A percentile compares a stretch with the other conserved stretches of the same genome.
These are phyloP conservation scores for Lecanoromycetidae sp. DNA, from an alignment of 2,329 filamentous ascomycete species.

Conservation along the genomic window DNA sequence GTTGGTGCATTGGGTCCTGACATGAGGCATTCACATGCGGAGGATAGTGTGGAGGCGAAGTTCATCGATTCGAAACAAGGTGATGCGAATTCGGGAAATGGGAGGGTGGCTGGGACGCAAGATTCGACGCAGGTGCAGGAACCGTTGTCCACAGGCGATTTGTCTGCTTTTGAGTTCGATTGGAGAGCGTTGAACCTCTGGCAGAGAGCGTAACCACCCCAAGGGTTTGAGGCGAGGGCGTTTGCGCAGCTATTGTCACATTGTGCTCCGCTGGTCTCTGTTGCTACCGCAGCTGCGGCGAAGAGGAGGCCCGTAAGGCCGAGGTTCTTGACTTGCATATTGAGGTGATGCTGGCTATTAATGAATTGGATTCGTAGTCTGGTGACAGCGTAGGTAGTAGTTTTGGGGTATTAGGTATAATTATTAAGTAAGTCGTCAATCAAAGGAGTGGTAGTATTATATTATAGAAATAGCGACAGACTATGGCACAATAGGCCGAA, in stretches of 20 bases:
- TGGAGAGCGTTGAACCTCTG: slow-evolving; percentile 1
- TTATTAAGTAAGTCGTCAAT: too few relatives aligned
- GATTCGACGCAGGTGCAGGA: slow-evolving; percentile 9
- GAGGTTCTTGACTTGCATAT: slow-evolving; percentile 1
- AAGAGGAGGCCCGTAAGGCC: slow-evolving; percentile 4
- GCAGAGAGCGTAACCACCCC: slow-evolving; percentile 7
- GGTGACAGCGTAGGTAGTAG: too few relatives aligned
- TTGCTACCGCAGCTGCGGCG: neutral
- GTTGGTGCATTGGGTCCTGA: neutral
- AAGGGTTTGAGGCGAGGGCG: slow-evolving; percentile 7
- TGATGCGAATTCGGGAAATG: slow-evolving; percentile 11
- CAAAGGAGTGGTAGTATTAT: too few relatives aligned
- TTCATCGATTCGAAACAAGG: slow-evolving; percentile 11
- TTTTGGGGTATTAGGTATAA: too few relatives aligned
- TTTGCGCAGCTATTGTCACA: slow-evolving; percentile 7
- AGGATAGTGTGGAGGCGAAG: slow-evolving; percentile 3
- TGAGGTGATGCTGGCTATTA: neutral
- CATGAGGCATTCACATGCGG: slow-evolving; percentile 5
- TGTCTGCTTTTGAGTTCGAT: neutral
- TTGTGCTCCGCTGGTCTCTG: neutral
- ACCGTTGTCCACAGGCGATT: neutral
- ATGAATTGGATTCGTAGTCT: too few relatives aligned
- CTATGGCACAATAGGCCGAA: too few relatives aligned
- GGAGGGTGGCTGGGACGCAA: neutral
- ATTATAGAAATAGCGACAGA: too few relatives aligned